A percentile compares a stretch with the other conserved stretches of the same genome.
Evolutionary conservation across 2,329 filamentous ascomycete genomes (phyloP).

Genomic region (Microdochium trichocladiopsis): DNA sequence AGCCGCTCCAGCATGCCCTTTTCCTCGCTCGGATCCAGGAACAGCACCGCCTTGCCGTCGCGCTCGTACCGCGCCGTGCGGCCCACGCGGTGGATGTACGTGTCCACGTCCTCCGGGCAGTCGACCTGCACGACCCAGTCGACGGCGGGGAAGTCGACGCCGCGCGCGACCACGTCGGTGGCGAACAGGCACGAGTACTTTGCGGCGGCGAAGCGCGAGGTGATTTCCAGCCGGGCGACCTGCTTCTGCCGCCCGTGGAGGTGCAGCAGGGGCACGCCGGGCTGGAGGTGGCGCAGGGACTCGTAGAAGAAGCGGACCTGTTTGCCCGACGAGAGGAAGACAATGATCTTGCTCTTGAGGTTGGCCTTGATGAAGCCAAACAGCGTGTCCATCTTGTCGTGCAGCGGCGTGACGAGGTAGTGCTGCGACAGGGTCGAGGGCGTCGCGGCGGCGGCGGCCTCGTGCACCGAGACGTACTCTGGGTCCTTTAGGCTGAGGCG

Average conservation of each 20-base stretch:
- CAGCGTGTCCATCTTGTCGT: slow-evolving; percentile 84
- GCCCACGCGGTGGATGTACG: slow-evolving; percentile 94
- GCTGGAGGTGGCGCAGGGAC: slow-evolving; percentile 84
- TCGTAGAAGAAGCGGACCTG: slow-evolving; percentile 96
- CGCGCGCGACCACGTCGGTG: slow-evolving; percentile 89
- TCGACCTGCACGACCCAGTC: slow-evolving; percentile 99
- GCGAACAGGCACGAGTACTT: slow-evolving; percentile 87
- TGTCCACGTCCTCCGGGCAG: slow-evolving; percentile 92
- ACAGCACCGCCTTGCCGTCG: slow-evolving; percentile 79
- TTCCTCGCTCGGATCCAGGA: slow-evolving; percentile 89
- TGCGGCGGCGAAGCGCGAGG: slow-evolving; percentile 70
- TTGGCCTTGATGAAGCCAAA: slow-evolving; percentile 91
- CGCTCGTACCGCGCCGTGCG: slow-evolving; percentile 91
- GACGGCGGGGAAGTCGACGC: slow-evolving; percentile 91
- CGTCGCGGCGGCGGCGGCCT: slow-evolving; percentile 71
- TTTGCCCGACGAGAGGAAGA: slow-evolving; percentile 92
- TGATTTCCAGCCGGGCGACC: slow-evolving; percentile 79
- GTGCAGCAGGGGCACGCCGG: slow-evolving; percentile 87
- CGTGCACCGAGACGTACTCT: slow-evolving; percentile 92
- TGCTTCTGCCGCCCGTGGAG: slow-evolving; percentile 94
- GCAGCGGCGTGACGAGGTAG: slow-evolving; percentile 78
- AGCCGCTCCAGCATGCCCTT: slow-evolving; percentile 81
- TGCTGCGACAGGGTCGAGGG: slow-evolving; percentile 82
- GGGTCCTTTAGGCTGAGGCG: slow-evolving; percentile 82
- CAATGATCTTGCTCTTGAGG: slow-evolving; percentile 88